Conservation (phyloP, 1,284 basidiomycete genomes). For the Ustilago esculenta region DNA sequence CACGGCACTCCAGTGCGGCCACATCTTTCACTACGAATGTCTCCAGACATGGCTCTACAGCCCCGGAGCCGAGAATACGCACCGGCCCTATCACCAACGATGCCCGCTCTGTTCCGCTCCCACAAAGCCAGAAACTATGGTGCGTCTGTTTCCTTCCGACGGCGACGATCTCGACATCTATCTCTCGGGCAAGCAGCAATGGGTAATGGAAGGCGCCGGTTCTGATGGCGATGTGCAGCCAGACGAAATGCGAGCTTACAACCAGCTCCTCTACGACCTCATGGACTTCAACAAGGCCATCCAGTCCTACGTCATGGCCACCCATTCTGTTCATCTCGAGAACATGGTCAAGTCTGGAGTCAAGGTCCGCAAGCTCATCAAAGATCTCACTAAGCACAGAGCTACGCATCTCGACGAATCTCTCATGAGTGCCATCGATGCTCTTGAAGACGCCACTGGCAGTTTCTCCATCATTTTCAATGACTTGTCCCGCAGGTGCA, state of each 20-base stretch:
- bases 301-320: conserved; percentile 34
- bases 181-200: conserved; percentile 15
- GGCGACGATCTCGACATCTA: conserved; percentile 39
- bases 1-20: conserved; percentile 34
- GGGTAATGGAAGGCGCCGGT: neutral
- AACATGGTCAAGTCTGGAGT: conserved; percentile 17
- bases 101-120: conserved; percentile 34
- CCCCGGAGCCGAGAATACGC: neutral
- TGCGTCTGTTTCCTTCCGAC: conserved; percentile 39
- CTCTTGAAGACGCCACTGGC: conserved; percentile 9
- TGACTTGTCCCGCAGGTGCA: conserved; percentile 3
- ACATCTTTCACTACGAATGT: conserved; percentile 45
- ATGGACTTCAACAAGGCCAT: conserved; percentile 33
- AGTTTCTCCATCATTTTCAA: conserved; percentile 8
- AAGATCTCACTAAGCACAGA: conserved; percentile 13
- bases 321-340: conserved; percentile 7
- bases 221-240: neutral
- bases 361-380: conserved; percentile 23
- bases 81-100: conserved; percentile 7
- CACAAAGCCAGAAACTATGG: neutral
- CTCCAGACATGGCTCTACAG: conserved; percentile 39
- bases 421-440: conserved; percentile 8
- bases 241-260: neutral
- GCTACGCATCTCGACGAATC: neutral
- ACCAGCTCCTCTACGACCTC: conserved; percentile 28